These are phyloP conservation scores for Capsicum rhomboideum DNA, from an alignment of 257 asterid genomes.

Conservation along the genomic window DNA sequence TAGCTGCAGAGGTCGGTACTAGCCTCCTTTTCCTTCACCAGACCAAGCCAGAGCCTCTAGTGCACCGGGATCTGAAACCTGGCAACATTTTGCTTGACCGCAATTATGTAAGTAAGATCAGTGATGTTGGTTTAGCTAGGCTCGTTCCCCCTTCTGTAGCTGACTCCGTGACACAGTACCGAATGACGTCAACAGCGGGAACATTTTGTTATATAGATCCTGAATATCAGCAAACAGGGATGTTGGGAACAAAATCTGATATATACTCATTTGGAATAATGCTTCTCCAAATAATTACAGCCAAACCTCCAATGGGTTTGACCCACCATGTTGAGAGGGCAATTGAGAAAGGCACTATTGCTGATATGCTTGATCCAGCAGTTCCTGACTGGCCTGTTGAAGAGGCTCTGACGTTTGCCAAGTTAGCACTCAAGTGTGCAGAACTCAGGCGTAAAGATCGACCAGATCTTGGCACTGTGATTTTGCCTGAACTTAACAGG, in stretches of 20 bases:
- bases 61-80: conserved; percentile 86
- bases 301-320: conserved; percentile 85
- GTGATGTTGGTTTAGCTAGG: conserved; percentile 89
- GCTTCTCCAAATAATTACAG: conserved; percentile 78
- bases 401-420: conserved; percentile 59
- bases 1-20: conserved; percentile 89
- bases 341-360: conserved; percentile 66
- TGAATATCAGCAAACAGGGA: conserved; percentile 89
- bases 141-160: conserved; percentile 92
- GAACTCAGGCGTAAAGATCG: conserved; percentile 80
- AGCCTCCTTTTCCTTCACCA: conserved; percentile 91
- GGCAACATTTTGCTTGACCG: conserved; percentile 85
- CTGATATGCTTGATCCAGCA: conserved; percentile 69
- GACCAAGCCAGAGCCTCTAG: conserved; percentile 87
- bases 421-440: conserved; percentile 63
- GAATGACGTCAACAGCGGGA: conserved; percentile 94
- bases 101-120: conserved; percentile 80
- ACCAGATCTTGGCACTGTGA: conserved; percentile 56
- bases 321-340: conserved; percentile 77
- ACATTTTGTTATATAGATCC: conserved; percentile 95
- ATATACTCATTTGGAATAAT: conserved; percentile 76
- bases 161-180: conserved; percentile 78
- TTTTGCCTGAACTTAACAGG: conserved; percentile 70
- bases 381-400: conserved; percentile 77
- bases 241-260: conserved; percentile 81